Percentiles rank a stretch among this genome's conserved stretches.
These are phyloP conservation scores for Auricularia sp. DNA, from an alignment of 768 basidiomycete genomes.

Conservation along the genomic window DNA sequence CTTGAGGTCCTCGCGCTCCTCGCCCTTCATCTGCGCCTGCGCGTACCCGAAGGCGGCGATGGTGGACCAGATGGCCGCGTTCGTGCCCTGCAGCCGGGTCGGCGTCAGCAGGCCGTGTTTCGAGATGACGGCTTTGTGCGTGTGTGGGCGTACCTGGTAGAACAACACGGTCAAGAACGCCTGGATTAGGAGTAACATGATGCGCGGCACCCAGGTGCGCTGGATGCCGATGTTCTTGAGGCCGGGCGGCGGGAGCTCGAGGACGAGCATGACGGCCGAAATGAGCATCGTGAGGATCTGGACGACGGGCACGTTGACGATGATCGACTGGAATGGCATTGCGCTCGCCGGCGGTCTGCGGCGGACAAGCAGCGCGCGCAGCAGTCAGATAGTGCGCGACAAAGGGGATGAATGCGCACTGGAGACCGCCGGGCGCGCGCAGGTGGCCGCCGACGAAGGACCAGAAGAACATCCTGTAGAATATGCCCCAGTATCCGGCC, in stretches of 20 bases:
- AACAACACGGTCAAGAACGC: slow-evolving; percentile 53
- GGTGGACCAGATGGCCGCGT: slow-evolving; percentile 70
- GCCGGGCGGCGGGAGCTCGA: slow-evolving; percentile 65
- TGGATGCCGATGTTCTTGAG: slow-evolving; percentile 47
- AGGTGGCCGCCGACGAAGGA: slow-evolving; percentile 81
- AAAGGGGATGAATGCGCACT: slow-evolving; percentile 39
- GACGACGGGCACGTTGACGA: slow-evolving; percentile 68
- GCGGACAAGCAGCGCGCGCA: slow-evolving; percentile 1
- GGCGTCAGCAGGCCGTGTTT: neutral
- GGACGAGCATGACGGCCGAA: slow-evolving; percentile 44
- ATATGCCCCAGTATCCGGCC: slow-evolving; percentile 70
- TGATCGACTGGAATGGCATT: slow-evolving; percentile 57
- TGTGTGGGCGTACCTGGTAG: slow-evolving; percentile 54
- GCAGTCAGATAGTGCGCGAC: no score
- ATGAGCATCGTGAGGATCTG: slow-evolving; percentile 59
- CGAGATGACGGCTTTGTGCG: no score
- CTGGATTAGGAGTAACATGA: slow-evolving; percentile 56
- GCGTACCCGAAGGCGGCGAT: slow-evolving; percentile 60
- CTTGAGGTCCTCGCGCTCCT: slow-evolving; percentile 58
- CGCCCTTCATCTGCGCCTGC: slow-evolving; percentile 56
- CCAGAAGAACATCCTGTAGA: slow-evolving; percentile 94
- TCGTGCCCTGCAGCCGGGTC: slow-evolving; percentile 52
- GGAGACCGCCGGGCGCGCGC: slow-evolving; percentile 68
- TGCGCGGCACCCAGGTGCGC: slow-evolving; percentile 53
- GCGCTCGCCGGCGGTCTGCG: slow-evolving; percentile 49